Conservation (phyloP, 1,284 basidiomycete species). For the Cystobasidium sp. region DNA sequence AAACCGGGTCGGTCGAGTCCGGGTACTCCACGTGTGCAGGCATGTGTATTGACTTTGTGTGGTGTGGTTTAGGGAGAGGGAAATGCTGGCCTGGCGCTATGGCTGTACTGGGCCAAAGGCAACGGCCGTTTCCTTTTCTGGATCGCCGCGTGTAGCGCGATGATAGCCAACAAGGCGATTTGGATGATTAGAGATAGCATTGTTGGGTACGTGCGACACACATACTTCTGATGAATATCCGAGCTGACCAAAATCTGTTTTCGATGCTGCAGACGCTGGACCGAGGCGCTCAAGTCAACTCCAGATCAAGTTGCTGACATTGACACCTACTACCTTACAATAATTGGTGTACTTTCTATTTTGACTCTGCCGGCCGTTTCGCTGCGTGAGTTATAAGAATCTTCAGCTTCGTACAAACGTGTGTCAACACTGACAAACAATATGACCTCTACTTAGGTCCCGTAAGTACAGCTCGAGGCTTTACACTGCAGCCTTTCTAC, state of each 20-base stretch:
- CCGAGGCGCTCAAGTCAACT: background rate
- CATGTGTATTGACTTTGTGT: too few species aligned
- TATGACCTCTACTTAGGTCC: too few species aligned
- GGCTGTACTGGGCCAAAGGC: slow-evolving; percentile 25
- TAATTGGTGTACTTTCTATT: background rate
- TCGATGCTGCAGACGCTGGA: slow-evolving; percentile 3
- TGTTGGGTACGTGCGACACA: background rate
- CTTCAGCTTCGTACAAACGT: too few species aligned
- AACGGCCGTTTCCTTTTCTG: slow-evolving; percentile 26
- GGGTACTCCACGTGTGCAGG: too few species aligned
- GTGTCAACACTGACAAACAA: too few species aligned
- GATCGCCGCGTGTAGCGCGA: background rate
- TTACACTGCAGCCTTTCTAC: too few species aligned
- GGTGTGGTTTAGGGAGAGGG: slow-evolving; percentile 5
- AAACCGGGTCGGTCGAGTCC: background rate
- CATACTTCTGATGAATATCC: background rate
- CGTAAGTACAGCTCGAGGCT: too few species aligned
- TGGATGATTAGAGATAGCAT: slow-evolving; percentile 1
- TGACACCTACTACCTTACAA: background rate
- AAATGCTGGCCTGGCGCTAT: background rate
- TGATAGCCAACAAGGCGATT: background rate
- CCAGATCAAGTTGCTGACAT: background rate
- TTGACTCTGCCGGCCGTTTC: background rate
- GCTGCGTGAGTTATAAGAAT: background rate
- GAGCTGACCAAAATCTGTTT: too few species aligned